These are phyloP conservation scores for Cryphonectria japonica DNA, from an alignment of 2,329 filamentous ascomycete species.

Conservation along the genomic window DNA sequence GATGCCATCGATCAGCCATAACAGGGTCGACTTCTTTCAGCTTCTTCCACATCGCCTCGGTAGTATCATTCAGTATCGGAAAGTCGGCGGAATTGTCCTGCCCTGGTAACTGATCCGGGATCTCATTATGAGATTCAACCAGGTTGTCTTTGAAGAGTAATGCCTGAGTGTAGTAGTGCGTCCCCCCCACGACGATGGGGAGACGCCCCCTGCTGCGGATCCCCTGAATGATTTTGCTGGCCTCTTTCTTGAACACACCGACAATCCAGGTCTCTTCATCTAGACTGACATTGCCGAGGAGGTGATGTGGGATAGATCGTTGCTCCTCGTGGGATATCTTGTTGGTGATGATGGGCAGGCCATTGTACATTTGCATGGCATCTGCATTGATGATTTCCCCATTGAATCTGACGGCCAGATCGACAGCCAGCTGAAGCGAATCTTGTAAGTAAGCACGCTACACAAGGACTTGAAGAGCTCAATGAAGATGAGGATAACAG, in stretches of 20 bases:
- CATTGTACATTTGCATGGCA: conserved; percentile 96
- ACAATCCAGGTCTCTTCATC: conserved; percentile 84
- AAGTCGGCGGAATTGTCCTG: conserved; percentile 50
- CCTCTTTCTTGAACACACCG: conserved; percentile 73
- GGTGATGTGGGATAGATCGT: conserved; percentile 81
- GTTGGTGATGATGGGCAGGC: conserved; percentile 93
- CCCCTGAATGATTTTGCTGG: conserved; percentile 70
- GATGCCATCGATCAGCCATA: conserved; percentile 93
- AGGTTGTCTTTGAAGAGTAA: conserved; percentile 79
- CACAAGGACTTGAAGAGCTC: conserved; percentile 32
- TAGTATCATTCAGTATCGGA: conserved; percentile 73
- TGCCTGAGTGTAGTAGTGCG: conserved; percentile 92
- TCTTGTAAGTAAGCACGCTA: conserved; percentile 26
- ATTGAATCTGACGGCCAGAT: conserved; percentile 79
- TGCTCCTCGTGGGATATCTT: conserved; percentile 79
- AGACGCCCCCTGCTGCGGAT: conserved; percentile 78
- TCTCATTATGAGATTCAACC: conserved; percentile 44
- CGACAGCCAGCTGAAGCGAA: conserved; percentile 74
- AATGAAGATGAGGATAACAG: neutral
- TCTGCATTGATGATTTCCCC: conserved; percentile 97
- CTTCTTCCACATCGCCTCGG: conserved; percentile 72
- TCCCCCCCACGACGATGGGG: conserved; percentile 91
- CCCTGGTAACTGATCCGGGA: neutral
- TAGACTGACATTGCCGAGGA: conserved; percentile 78
- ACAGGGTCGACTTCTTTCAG: conserved; percentile 81